A percentile compares a stretch with the other conserved stretches of the same genome.
Conservation (phyloP, 139 green algal genomes). For the Chlamydomonas sp. region DNA sequence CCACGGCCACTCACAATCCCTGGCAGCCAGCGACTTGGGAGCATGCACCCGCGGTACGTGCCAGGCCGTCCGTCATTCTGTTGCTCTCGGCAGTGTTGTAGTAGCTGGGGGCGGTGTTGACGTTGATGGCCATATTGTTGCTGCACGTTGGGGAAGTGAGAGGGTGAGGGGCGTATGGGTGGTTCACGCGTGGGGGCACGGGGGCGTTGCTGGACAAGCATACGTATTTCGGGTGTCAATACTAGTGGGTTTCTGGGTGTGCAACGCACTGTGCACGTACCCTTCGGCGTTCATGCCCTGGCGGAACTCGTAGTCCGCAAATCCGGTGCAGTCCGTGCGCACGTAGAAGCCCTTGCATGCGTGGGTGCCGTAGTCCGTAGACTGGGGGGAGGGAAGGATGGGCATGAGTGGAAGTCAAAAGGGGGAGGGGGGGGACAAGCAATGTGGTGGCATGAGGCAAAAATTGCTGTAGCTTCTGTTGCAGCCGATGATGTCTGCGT, state of each 20-base stretch:
- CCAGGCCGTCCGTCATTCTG: background rate
- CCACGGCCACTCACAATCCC: background rate
- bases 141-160: too few species aligned
- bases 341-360: background rate
- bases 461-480: background rate
- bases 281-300: background rate
- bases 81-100: background rate
- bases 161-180: too few species aligned
- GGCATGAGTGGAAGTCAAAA: background rate
- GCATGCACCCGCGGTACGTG: background rate
- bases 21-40: background rate
- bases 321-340: background rate
- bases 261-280: too few species aligned
- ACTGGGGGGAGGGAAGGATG: background rate
- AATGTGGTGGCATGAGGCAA: background rate
- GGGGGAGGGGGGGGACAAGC: too few species aligned
- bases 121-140: constrained; percentile 6
- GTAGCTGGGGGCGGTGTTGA: background rate
- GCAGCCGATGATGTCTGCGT: background rate
- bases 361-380: background rate
- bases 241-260: too few species aligned
- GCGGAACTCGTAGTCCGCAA: background rate
- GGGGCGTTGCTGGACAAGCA: too few species aligned
- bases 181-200: too few species aligned
- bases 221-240: too few species aligned